Conservation (phyloP, 2,329 filamentous ascomycete species). For the Calonectria leucothoes region DNA sequence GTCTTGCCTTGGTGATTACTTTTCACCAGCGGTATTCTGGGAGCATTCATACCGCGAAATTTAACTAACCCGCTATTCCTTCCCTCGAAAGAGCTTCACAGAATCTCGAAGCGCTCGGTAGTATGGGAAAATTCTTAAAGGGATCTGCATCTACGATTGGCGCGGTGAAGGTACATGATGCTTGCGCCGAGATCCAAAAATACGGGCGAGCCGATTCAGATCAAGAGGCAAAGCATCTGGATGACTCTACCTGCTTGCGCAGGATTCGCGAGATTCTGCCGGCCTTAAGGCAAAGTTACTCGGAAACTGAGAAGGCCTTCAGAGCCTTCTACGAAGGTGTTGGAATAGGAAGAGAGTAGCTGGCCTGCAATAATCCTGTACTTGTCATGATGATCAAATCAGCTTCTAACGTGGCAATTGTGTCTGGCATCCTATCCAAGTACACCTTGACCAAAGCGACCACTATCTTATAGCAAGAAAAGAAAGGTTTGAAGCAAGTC, state of each 20-base stretch:
- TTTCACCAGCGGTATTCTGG: not conserved
- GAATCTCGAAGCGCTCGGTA: not conserved
- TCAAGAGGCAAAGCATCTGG: accelerated
- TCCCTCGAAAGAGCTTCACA: not conserved
- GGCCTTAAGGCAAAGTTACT: not conserved
- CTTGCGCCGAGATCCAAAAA: not conserved
- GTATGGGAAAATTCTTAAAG: not conserved
- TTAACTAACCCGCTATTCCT: not conserved
- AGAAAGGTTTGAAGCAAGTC: too few species aligned
- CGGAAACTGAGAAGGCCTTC: not conserved
- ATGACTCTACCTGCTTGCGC: not conserved
- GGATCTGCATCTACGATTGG: not conserved
- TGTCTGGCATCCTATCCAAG: not conserved
- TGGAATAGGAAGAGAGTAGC: not conserved
- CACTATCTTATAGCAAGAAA: too few species aligned
- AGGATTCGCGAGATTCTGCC: not conserved
- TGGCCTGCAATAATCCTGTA: not conserved
- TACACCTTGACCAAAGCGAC: too few species aligned
- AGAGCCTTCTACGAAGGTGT: not conserved
- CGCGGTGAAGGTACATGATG: not conserved
- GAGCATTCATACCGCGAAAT: not conserved
- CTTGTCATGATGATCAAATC: not conserved
- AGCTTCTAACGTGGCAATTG: not conserved
- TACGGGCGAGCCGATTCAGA: not conserved
- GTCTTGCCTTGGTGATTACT: too few species aligned